Evolutionary conservation across 139 green algal genomes (phyloP), one percentile per base, ranked within the genome.

Genomic region (Nannochloris sp.): DNA sequence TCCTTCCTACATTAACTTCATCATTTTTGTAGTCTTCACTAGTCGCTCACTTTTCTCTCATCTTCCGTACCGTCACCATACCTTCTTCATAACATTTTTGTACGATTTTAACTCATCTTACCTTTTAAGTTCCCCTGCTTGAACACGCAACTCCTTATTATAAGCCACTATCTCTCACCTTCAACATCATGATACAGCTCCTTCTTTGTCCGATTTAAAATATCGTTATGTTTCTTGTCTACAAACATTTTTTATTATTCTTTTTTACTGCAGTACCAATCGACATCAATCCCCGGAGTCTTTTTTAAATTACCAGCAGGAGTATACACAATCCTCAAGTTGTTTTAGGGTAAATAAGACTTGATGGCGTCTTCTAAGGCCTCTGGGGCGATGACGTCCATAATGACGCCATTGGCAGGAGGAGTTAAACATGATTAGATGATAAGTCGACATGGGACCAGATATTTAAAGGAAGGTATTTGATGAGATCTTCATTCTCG

Each of bases 361-460:
- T 96, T 89, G 23, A 68, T 74, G 32, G 84, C 93, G 67, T 98
- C 93, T 63, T 95, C 87, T 39, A 98, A 77, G 1, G 86, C 87
- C 4, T 94, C 89, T 0, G 62, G 44, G 0, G 88, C 83, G 29
- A 98, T 95, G 58, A 89, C 78, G 2, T 87, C 82, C 15, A 95
- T 74, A 4, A 15, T 60, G 1, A 27, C 24, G 3, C 77, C 90
- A 12, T 87, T 67, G 0, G 81, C 29, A 97, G 78, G 3, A 92
- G 75, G 44, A 97, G 70, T 79, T 99, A 99, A 13, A 98, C 93
- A 68, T 99, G 93, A 1, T 92, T 91, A 3, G 84, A 95, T 3
- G 87, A 96, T 51, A 99, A 80, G 72, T 96, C 90, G 8, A 98
- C 93, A 69, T 99, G 93, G 59, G 97, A 98, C 87, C 87, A 94